Evolutionary conservation across 2,329 filamentous ascomycete species (phyloP).

Genomic region (Stromatinia cepivora): DNA sequence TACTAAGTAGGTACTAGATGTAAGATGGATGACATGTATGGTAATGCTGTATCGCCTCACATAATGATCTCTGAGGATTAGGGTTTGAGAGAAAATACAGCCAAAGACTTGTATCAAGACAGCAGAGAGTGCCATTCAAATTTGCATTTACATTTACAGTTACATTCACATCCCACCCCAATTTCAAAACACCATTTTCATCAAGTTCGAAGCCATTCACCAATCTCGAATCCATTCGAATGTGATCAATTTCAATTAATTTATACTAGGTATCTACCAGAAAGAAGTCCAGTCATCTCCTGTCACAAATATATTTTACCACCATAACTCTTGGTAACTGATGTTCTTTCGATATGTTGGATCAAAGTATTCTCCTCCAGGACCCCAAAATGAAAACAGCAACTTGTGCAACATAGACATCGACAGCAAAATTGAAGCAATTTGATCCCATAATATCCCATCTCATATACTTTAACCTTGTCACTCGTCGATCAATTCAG

Average conservation of each 20-base stretch:
- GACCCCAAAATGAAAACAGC: background rate
- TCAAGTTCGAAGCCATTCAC: background rate
- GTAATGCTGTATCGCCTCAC: too few species aligned
- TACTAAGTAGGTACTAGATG: too few species aligned
- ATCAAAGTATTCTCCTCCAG: background rate
- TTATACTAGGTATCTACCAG: background rate
- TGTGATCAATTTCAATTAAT: background rate
- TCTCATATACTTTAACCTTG: background rate
- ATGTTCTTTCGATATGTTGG: background rate
- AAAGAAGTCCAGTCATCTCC: background rate
- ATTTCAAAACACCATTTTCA: background rate
- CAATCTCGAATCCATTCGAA: background rate
- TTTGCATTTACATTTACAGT: too few species aligned
- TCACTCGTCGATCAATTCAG: background rate
- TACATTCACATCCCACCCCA: background rate
- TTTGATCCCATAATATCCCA: background rate
- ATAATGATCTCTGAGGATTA: too few species aligned
- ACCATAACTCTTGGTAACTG: background rate
- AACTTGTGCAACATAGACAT: background rate
- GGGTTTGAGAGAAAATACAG: too few species aligned
- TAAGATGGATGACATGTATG: too few species aligned
- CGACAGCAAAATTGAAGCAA: constrained; percentile 3
- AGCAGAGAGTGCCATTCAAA: too few species aligned
- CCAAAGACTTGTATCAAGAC: too few species aligned
- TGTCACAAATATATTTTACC: background rate